A percentile compares a stretch with the other conserved stretches of the same genome.
Conservation (phyloP, 78 protist genomes). For the slime mould (Dictyostelium discoideum) region dicty_2.7 NC_007090.3:2547501-2548000, state of each 20-base stretch:
- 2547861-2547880: slow-evolving; percentile 92
- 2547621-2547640: neutral
- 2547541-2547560: too few species aligned
- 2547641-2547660: neutral
- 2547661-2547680: neutral
- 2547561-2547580: too few species aligned
- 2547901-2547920: slow-evolving; percentile 9
- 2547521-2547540: too few species aligned
- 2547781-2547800: slow-evolving; percentile 73
- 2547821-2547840: slow-evolving; percentile 53
- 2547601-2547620: neutral
- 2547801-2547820: slow-evolving; percentile 36
- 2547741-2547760: slow-evolving; percentile 85
- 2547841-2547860: slow-evolving; percentile 82
- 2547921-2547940: neutral
- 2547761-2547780: slow-evolving; percentile 85
- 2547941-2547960: neutral
- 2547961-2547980: neutral
- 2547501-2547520: too few species aligned
- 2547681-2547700: neutral
- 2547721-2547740: slow-evolving; percentile 44
- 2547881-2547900: slow-evolving; percentile 88
- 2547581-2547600: too few species aligned
- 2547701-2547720: neutral
- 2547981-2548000: neutral